These are phyloP conservation scores for Cudoniella acicularis DNA, from an alignment of 495 filamentous ascomycete genomes.

Conservation along the genomic window DNA sequence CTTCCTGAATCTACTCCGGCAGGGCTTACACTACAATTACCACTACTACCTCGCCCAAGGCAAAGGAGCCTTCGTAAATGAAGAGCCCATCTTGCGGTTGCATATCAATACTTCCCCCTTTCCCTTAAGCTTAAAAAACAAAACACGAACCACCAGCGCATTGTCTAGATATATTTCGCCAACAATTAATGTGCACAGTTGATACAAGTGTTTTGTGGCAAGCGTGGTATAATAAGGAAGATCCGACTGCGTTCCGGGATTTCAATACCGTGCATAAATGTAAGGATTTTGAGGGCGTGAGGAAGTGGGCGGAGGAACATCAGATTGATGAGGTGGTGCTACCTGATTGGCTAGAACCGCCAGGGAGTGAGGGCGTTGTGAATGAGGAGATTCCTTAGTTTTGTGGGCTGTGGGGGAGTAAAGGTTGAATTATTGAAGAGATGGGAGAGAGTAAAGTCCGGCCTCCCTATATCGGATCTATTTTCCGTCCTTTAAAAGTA, in stretches of 20 bases:
- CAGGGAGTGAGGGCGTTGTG: conserved; percentile 31
- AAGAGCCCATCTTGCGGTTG: conserved; percentile 38
- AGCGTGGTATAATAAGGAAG: conserved; percentile 40
- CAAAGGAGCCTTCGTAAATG: conserved; percentile 43
- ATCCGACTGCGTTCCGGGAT: conserved; percentile 44
- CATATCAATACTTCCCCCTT: conserved; percentile 46
- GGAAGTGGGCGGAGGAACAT: conserved; percentile 40
- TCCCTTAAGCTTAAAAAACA: conserved; percentile 38
- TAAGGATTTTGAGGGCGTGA: conserved; percentile 49
- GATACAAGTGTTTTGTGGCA: conserved; percentile 36
- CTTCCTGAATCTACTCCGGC: conserved; percentile 52
- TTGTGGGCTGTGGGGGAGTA: no score
- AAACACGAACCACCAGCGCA: no score
- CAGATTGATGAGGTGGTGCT: conserved; percentile 35
- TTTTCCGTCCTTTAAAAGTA: no score
- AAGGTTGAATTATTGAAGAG: no score
- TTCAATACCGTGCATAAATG: conserved; percentile 53
- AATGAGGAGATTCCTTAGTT: conserved; percentile 36
- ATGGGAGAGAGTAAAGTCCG: no score
- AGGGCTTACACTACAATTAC: conserved; percentile 46
- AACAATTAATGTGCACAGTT: conserved; percentile 49
- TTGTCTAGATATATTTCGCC: conserved; percentile 48
- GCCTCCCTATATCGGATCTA: no score
- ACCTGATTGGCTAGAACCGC: conserved; percentile 41
- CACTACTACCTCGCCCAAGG: conserved; percentile 44